Evolutionary conservation across 2,329 filamentous ascomycete genomes (phyloP).

Genomic region (Rhytidhysteron rufulum): DNA sequence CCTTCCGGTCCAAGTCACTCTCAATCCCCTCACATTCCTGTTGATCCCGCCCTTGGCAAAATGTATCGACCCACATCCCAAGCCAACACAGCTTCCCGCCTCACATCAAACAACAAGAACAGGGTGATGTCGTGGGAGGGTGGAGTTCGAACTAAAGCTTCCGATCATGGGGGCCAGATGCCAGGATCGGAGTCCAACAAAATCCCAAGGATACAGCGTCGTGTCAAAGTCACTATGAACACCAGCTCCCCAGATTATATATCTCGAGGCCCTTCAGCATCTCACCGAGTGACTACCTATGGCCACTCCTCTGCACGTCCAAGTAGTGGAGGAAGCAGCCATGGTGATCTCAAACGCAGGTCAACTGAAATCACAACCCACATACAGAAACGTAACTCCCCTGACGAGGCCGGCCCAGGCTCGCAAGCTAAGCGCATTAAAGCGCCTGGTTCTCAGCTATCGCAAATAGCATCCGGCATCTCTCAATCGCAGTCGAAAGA

Average conservation of each 20-base stretch:
- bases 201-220: not conserved
- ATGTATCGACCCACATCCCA: constrained; percentile 22
- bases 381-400: constrained; percentile 2
- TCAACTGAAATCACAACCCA: not conserved
- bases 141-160: not conserved
- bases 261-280: not conserved
- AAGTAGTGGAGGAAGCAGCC: not conserved
- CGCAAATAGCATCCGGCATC: not conserved
- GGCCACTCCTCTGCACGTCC: constrained; percentile 1
- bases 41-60: not conserved
- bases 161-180: not conserved
- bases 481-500: not conserved
- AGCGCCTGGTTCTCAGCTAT: not conserved
- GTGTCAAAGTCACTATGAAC: not conserved
- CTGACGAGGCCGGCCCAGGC: not conserved
- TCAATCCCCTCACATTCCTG: not conserved
- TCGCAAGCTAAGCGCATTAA: not conserved
- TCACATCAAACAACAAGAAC: constrained; percentile 20
- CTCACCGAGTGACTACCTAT: constrained; percentile 5
- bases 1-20: not conserved
- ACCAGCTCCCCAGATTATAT: constrained; percentile 13
- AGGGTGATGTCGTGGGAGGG: not conserved
- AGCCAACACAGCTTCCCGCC: constrained; percentile 29
- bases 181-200: not conserved
- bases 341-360: not conserved